Evolutionary conservation across 306 rosid genomes (phyloP).

Genomic region (Benincasa hispida): DNA sequence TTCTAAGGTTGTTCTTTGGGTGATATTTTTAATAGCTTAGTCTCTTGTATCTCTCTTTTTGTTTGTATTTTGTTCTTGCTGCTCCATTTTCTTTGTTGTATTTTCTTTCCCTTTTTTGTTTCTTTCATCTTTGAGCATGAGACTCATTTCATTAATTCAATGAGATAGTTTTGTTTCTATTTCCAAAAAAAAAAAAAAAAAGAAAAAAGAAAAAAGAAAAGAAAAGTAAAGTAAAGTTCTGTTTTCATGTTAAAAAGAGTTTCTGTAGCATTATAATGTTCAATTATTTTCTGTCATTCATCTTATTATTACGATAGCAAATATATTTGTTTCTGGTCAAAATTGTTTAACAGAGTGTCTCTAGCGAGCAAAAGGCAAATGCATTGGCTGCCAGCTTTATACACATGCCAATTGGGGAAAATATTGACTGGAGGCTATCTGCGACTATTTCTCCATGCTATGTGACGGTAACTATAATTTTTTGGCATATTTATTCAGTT

Average conservation of each 20-base stretch:
- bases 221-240: background rate
- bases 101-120: no score
- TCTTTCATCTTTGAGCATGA: no score
- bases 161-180: no score
- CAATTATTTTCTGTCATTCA: background rate
- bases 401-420: constrained; percentile 78
- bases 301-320: background rate
- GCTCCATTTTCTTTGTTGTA: no score
- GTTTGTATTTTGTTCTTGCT: no score
- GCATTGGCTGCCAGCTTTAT: constrained; percentile 90
- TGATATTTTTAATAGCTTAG: no score
- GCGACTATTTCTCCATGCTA: constrained; percentile 93
- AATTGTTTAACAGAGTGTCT: constrained; percentile 58
- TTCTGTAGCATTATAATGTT: background rate
- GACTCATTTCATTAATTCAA: no score
- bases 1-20: no score
- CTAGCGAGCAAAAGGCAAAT: constrained; percentile 74
- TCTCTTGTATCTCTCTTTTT: no score
- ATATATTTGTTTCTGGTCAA: background rate
- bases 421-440: constrained; percentile 86
- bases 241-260: background rate
- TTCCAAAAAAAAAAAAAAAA: no score
- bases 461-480: constrained; percentile 58
- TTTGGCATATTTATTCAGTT: background rate
- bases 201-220: no score